phyloP scores from a whole-genome alignment of 371 early-diverging fungal genomes.

The Rhizopus microsporus region DNA sequence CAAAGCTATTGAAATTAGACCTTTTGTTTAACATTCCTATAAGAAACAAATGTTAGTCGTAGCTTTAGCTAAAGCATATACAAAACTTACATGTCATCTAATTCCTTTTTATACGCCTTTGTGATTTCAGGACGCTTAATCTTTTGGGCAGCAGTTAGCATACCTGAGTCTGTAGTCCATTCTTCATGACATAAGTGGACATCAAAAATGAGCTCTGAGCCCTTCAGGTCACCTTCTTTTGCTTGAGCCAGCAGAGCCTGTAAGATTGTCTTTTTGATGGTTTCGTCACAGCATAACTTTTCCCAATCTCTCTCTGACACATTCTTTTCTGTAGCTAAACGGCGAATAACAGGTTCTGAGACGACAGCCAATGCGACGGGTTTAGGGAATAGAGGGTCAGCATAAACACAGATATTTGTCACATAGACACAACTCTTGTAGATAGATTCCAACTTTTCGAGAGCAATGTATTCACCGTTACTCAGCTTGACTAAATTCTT shows the following conservation, averaged over 20 bases:
- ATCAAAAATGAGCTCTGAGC: slow-evolving; percentile 69
- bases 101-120: slow-evolving; percentile 54
- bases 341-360: slow-evolving; percentile 51
- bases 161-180: slow-evolving; percentile 80
- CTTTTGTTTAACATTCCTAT: slow-evolving; percentile 28
- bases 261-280: slow-evolving; percentile 26
- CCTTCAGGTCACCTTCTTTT: slow-evolving; percentile 65
- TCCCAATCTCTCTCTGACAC: slow-evolving; percentile 34
- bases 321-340: slow-evolving; percentile 32
- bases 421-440: slow-evolving; percentile 81
- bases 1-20: slow-evolving; percentile 1
- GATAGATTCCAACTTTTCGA: slow-evolving; percentile 96
- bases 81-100: slow-evolving; percentile 58
- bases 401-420: slow-evolving; percentile 86
- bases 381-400: slow-evolving; percentile 67
- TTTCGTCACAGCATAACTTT: slow-evolving; percentile 25
- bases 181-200: slow-evolving; percentile 69
- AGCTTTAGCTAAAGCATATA: not conserved
- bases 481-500: slow-evolving; percentile 81
- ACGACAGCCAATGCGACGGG: slow-evolving; percentile 80
- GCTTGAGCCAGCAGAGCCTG: slow-evolving; percentile 37
- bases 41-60: not conserved
- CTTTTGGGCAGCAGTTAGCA: slow-evolving; percentile 90
- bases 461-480: slow-evolving; percentile 97
- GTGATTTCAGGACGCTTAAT: slow-evolving; percentile 80